Evolutionary conservation across 2,329 filamentous ascomycete genomes (phyloP).

Genomic region (Simplicillium sp.): DNA sequence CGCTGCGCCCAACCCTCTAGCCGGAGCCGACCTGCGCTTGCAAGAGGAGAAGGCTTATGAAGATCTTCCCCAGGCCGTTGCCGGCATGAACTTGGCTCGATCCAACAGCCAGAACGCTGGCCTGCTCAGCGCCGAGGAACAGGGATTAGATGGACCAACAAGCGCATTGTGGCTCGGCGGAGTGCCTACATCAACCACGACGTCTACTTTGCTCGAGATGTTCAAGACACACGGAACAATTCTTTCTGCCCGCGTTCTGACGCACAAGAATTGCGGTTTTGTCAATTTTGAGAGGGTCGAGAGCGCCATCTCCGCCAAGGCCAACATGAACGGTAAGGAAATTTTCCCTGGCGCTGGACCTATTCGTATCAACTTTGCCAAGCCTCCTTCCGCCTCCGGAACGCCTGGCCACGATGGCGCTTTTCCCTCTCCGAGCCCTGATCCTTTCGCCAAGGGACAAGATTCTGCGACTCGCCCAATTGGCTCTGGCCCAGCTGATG

Average conservation of each 20-base stretch:
- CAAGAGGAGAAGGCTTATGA: slow-evolving; percentile 71
- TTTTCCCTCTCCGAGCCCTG: slow-evolving; percentile 86
- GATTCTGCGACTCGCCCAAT: slow-evolving; percentile 26
- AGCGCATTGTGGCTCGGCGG: slow-evolving; percentile 94
- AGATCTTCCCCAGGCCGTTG: slow-evolving; percentile 72
- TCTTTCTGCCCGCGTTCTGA: slow-evolving; percentile 83
- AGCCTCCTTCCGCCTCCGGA: slow-evolving; percentile 81
- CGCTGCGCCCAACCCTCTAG: slow-evolving; percentile 64
- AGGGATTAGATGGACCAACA: slow-evolving; percentile 78
- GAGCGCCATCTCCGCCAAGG: slow-evolving; percentile 82
- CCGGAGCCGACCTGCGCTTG: slow-evolving; percentile 63
- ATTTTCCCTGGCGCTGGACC: slow-evolving; percentile 96
- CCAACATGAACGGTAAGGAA: slow-evolving; percentile 86
- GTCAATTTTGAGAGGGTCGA: slow-evolving; percentile 94
- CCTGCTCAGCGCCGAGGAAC: slow-evolving; percentile 65
- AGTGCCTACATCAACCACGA: slow-evolving; percentile 93
- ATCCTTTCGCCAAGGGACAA: slow-evolving; percentile 60
- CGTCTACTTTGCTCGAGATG: slow-evolving; percentile 88
- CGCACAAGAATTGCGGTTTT: slow-evolving; percentile 98
- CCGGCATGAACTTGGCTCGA: slow-evolving; percentile 63
- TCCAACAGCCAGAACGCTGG: slow-evolving; percentile 58
- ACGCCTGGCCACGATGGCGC: slow-evolving; percentile 82
- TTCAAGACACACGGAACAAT: slow-evolving; percentile 91
- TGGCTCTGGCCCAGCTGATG: slow-evolving; percentile 14
- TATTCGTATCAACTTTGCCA: slow-evolving; percentile 93